A percentile compares a stretch with the other conserved stretches of the same genome.
Conservation (phyloP, 148 eudicot species). For the Mesembryanthemum crystallinum region DNA sequence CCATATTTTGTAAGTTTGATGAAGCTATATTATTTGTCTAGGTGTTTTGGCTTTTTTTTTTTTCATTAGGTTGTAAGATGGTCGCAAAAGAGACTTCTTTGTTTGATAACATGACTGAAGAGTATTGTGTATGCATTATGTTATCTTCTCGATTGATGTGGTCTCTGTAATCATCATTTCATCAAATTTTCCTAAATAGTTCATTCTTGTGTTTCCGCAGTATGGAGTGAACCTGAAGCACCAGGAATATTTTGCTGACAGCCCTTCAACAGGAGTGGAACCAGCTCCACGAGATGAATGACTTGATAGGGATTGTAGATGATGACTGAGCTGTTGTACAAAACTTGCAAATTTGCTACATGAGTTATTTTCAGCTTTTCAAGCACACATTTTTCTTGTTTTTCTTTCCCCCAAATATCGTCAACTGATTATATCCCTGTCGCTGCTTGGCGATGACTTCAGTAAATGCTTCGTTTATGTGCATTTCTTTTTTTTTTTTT, state of each 20-base stretch:
- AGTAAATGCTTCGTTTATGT: no score
- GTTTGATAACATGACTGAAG: no score
- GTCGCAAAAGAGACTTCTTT: no score
- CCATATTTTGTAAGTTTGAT: no score
- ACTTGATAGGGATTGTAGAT: conserved; percentile 14
- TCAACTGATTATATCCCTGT: no score
- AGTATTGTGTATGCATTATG: not conserved
- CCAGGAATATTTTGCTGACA: conserved; percentile 88
- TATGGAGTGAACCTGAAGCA: conserved; percentile 92
- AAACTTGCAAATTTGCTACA: not conserved
- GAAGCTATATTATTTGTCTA: no score
- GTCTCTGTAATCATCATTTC: not conserved
- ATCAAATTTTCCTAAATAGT: not conserved
- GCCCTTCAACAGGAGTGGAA: conserved; percentile 70
- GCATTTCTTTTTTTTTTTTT: no score
- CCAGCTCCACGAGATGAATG: conserved; percentile 70
- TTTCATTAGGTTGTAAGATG: no score
- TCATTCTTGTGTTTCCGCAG: conserved; percentile 30
- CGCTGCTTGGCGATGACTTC: no score
- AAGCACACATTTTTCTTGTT: not conserved
- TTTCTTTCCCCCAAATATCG: not conserved
- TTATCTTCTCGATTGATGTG: not conserved
- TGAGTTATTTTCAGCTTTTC: not conserved
- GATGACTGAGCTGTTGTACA: not conserved
- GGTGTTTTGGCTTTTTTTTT: no score